These are phyloP conservation scores for Aspergillus eucalypticola DNA, from an alignment of 2,329 filamentous ascomycete genomes.

Conservation along the genomic window DNA sequence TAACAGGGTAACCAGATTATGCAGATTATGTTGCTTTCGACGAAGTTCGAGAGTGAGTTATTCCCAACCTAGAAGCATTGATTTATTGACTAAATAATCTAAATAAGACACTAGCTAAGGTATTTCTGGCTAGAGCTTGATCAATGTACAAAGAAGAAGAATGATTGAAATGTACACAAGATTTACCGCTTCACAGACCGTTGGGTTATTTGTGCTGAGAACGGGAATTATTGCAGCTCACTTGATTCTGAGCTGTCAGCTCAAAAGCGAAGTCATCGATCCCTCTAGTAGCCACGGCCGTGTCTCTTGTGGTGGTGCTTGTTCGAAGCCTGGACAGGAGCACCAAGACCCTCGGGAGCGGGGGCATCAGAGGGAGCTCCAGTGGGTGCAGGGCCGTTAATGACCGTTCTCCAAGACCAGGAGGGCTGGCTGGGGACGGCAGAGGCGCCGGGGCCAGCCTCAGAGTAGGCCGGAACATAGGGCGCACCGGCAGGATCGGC, in stretches of 20 bases:
- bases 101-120: not conserved
- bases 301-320: not conserved
- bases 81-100: not conserved
- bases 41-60: too few species aligned
- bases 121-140: not conserved
- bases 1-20: too few species aligned
- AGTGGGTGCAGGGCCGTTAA: not conserved
- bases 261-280: not conserved
- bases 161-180: not conserved
- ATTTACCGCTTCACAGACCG: not conserved
- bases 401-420: constrained; percentile 17
- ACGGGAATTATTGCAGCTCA: not conserved
- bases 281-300: not conserved
- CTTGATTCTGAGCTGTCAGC: not conserved
- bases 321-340: not conserved
- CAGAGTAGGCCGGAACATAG: constrained; percentile 7
- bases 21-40: too few species aligned
- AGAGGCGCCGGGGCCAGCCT: constrained; percentile 16
- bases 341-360: not conserved
- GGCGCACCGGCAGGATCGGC: not conserved
- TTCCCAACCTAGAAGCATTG: not conserved
- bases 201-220: not conserved
- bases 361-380: not conserved
- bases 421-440: constrained; percentile 9
- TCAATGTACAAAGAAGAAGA: constrained; percentile 2